Conservation (phyloP, 495 filamentous ascomycete genomes). For the Neurospora hispaniola region DNA sequence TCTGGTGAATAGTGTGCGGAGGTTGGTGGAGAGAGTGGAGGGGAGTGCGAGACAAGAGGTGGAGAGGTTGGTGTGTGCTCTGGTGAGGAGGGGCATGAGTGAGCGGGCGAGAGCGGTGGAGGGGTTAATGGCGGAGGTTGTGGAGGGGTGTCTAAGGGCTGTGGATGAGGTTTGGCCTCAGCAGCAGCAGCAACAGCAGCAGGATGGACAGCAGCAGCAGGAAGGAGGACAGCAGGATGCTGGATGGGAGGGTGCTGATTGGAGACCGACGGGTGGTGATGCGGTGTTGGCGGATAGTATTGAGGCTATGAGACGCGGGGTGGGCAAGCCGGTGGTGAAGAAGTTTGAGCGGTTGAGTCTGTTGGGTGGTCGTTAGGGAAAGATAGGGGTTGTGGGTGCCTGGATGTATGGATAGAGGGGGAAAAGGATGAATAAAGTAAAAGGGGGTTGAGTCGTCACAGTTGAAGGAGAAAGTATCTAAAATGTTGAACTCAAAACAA, state of each 20-base stretch:
- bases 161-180: conserved; percentile 57
- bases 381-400: neutral
- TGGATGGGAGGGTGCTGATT: conserved; percentile 16
- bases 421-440: neutral
- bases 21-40: conserved; percentile 79
- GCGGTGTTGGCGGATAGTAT: conserved; percentile 40
- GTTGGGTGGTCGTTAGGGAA: conserved; percentile 11
- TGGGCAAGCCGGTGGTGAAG: conserved; percentile 35
- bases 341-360: conserved; percentile 42
- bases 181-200: conserved; percentile 15
- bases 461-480: neutral
- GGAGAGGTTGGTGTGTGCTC: conserved; percentile 56
- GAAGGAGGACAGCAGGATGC: conserved; percentile 4
- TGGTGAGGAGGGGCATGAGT: conserved; percentile 72
- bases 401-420: neutral
- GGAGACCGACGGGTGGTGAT: conserved; percentile 36
- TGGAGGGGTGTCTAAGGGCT: conserved; percentile 52
- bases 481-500: neutral
- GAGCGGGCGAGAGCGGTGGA: conserved; percentile 76
- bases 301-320: conserved; percentile 32
- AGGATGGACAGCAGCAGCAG: neutral
- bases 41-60: conserved; percentile 50
- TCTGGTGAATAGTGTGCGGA: conserved; percentile 72
- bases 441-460: neutral
- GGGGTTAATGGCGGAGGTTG: conserved; percentile 56